Percentiles rank a stretch among this genome's conserved stretches.
Conservation (phyloP, 2,329 filamentous ascomycete genomes). For the Pseudogymnoascus sp. region DNA sequence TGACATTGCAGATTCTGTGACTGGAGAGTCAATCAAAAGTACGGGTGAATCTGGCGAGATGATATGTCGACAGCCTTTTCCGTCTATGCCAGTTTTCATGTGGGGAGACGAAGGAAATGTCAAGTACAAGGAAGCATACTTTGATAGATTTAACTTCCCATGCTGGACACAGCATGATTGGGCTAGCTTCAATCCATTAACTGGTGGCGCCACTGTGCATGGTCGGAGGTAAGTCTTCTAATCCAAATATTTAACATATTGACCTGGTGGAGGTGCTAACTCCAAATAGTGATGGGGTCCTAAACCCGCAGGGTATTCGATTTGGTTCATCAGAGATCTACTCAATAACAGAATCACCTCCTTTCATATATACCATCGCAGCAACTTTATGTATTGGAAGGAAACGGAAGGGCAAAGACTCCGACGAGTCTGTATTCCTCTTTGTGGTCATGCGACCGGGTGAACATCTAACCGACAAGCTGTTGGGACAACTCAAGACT, state of each 20-base stretch:
- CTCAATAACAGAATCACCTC: constrained; percentile 35
- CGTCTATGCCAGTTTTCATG: constrained; percentile 38
- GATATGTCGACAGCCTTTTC: constrained; percentile 37
- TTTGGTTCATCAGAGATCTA: constrained; percentile 11
- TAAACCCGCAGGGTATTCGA: constrained; percentile 8
- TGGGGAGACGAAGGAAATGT: constrained; percentile 34
- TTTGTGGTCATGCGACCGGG: constrained; percentile 19
- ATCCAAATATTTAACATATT: neutral
- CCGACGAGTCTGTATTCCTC: constrained; percentile 21
- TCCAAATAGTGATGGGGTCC: constrained; percentile 7
- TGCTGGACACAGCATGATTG: constrained; percentile 41
- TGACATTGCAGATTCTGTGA: constrained; percentile 33
- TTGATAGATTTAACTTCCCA: constrained; percentile 33
- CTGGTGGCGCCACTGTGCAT: constrained; percentile 35
- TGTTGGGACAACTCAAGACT: constrained; percentile 25
- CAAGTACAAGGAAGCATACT: constrained; percentile 38
- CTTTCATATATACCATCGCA: constrained; percentile 26
- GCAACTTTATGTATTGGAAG: constrained; percentile 20
- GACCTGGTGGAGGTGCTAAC: constrained; percentile 16
- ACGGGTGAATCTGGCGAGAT: constrained; percentile 36
- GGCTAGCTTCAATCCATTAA: constrained; percentile 34
- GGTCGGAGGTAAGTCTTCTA: constrained; percentile 25
- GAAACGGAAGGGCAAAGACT: constrained; percentile 14
- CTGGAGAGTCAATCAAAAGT: constrained; percentile 28
- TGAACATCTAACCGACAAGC: constrained; percentile 14